Evolutionary conservation across 1,139 yeast species (phyloP).

Genomic region (Hanseniaspora gamundiae): DNA sequence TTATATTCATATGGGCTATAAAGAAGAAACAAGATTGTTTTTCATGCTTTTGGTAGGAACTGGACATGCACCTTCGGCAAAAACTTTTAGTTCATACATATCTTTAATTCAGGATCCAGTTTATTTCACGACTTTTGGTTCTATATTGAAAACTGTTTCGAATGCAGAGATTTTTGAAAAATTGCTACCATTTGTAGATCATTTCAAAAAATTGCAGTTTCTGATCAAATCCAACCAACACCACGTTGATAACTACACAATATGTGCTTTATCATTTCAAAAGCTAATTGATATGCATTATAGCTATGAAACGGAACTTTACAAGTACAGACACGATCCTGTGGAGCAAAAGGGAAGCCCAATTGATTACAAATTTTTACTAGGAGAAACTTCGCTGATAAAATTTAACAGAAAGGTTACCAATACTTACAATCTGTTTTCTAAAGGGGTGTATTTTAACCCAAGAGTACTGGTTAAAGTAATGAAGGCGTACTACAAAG

Average conservation of each 20-base stretch:
- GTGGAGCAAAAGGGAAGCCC: background rate
- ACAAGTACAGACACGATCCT: background rate
- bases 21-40: background rate
- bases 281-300: background rate
- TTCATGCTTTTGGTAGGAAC: background rate
- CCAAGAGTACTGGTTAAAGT: background rate
- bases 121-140: background rate
- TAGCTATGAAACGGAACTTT: background rate
- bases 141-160: background rate
- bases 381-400: background rate
- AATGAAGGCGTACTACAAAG: conserved; percentile 2
- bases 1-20: background rate
- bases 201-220: conserved; percentile 1
- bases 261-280: background rate
- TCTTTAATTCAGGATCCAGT: background rate
- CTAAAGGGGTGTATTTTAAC: background rate
- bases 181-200: background rate
- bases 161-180: conserved; percentile 1
- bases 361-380: background rate
- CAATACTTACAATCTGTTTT: background rate
- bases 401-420: background rate
- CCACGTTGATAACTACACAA: background rate
- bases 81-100: background rate
- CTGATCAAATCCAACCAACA: background rate
- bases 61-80: background rate